These are phyloP conservation scores for Starmera stellimalicola DNA, from an alignment of 1,139 yeast species.

Conservation along the genomic window DNA sequence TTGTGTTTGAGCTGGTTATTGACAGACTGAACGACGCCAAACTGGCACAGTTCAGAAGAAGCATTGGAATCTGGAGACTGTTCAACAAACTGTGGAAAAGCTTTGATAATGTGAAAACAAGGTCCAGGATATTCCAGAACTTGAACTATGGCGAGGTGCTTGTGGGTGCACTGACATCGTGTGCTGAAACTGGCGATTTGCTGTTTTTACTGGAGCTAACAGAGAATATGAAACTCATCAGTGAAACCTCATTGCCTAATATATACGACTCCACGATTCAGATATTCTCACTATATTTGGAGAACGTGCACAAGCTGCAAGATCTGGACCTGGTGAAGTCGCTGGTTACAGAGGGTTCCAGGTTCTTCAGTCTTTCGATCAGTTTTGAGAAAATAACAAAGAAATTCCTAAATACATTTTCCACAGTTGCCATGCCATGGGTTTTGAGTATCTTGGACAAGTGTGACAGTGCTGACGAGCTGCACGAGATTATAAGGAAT, in stretches of 20 bases:
- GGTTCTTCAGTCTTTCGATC: slow-evolving; percentile 2
- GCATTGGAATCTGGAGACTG: slow-evolving; percentile 37
- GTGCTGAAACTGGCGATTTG: slow-evolving; percentile 1
- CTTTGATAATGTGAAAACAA: slow-evolving; percentile 16
- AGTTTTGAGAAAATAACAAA: slow-evolving; percentile 10
- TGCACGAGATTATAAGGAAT: slow-evolving; percentile 7
- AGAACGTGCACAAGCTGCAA: neutral
- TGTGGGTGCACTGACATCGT: slow-evolving; percentile 10
- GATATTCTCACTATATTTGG: slow-evolving; percentile 8
- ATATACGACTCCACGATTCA: slow-evolving; percentile 10
- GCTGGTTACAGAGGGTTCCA: neutral
- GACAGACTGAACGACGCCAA: slow-evolving; percentile 52
- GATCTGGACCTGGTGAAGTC: neutral
- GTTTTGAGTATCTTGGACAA: slow-evolving; percentile 5
- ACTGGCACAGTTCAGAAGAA: slow-evolving; percentile 32
- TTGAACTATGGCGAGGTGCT: slow-evolving; percentile 28
- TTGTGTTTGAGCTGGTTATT: slow-evolving; percentile 55
- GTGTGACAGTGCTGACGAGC: neutral
- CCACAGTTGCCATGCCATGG: slow-evolving; percentile 12
- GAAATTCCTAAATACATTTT: slow-evolving; percentile 11
- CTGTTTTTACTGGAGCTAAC: slow-evolving; percentile 13
- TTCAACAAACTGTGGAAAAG: slow-evolving; percentile 32
- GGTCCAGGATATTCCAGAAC: slow-evolving; percentile 29
- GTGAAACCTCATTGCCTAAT: slow-evolving; percentile 11
- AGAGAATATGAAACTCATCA: slow-evolving; percentile 17